Percentiles rank a stretch among this genome's conserved stretches.
phyloP scores from a whole-genome alignment of 257 asterid genomes.

The Petrea volubilis region DNA sequence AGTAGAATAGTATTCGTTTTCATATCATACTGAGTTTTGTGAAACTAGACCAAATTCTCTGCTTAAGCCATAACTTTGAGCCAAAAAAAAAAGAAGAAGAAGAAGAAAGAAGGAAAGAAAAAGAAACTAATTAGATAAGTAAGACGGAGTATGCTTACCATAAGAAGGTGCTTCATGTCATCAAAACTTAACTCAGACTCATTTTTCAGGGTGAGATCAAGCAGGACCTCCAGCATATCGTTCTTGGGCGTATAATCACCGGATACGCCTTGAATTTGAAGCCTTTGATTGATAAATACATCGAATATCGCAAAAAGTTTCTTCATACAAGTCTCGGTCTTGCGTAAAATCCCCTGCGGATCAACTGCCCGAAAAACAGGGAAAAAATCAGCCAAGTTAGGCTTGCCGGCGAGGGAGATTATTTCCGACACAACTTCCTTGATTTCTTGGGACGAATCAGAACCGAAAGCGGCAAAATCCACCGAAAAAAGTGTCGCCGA shows the following conservation, averaged over 20 bases:
- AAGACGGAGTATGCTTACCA: slow-evolving; percentile 18
- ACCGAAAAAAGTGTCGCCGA: slow-evolving; percentile 22
- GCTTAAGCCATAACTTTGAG: too few species aligned
- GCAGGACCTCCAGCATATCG: slow-evolving; percentile 36
- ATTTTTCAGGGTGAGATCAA: slow-evolving; percentile 15
- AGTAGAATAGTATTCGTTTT: too few species aligned
- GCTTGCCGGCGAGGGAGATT: background rate
- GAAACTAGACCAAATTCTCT: too few species aligned
- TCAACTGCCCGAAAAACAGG: slow-evolving; percentile 18
- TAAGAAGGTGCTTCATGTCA: slow-evolving; percentile 24
- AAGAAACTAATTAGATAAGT: too few species aligned
- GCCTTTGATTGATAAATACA: slow-evolving; percentile 16
- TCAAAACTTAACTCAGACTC: slow-evolving; percentile 13
- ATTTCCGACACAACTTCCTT: slow-evolving; percentile 20
- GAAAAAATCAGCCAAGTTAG: slow-evolving; percentile 26
- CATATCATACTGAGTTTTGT: too few species aligned
- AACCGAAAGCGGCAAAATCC: slow-evolving; percentile 18
- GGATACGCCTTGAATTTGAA: background rate
- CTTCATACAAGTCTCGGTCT: background rate
- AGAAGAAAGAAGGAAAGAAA: too few species aligned
- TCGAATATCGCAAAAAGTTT: slow-evolving; percentile 21
- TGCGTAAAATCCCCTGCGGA: slow-evolving; percentile 19
- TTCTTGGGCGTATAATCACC: background rate
- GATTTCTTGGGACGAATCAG: slow-evolving; percentile 20
- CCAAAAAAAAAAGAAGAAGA: too few species aligned